These are phyloP conservation scores for Intubia oerlemansii DNA, from an alignment of 2,329 filamentous ascomycete species.

Conservation along the genomic window DNA sequence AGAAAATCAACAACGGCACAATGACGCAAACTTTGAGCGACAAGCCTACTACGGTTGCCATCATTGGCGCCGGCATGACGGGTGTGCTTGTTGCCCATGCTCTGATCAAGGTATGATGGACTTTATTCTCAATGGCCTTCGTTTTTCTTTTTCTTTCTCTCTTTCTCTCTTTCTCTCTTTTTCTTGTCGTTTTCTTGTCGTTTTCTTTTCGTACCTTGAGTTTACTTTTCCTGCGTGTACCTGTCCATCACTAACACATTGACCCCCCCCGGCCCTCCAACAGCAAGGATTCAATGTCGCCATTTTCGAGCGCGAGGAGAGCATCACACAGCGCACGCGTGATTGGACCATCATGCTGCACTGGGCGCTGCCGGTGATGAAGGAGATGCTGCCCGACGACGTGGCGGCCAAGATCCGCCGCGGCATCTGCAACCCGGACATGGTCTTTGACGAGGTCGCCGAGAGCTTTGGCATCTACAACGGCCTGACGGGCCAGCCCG, in stretches of 20 bases:
- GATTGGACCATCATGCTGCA: constrained; percentile 20
- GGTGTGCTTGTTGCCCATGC: constrained; percentile 17
- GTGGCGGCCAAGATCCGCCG: constrained; percentile 12
- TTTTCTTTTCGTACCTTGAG: no score
- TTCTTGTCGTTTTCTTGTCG: no score
- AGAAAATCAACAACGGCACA: no score
- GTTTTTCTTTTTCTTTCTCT: no score
- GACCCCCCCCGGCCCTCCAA: constrained; percentile 4
- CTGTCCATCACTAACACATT: no score
- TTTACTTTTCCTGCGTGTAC: no score
- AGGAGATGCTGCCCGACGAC: constrained; percentile 14
- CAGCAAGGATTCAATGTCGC: constrained; percentile 14
- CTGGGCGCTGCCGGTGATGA: constrained; percentile 17
- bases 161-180: no score
- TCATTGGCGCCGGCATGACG: constrained; percentile 18
- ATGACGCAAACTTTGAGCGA: no score
- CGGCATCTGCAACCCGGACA: constrained; percentile 15
- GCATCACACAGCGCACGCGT: constrained; percentile 12
- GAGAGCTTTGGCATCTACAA: constrained; percentile 14
- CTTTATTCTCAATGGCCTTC: no score
- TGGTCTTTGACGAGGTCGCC: constrained; percentile 12
- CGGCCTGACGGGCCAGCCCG: constrained; percentile 15
- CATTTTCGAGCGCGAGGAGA: constrained; percentile 14
- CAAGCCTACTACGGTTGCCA: constrained; percentile 13
- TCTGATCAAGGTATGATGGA: no score